A percentile compares a stretch with the other conserved stretches of the same genome.
These are phyloP conservation scores for Tulasnella sp. DNA, from an alignment of 768 basidiomycete species.

Conservation along the genomic window DNA sequence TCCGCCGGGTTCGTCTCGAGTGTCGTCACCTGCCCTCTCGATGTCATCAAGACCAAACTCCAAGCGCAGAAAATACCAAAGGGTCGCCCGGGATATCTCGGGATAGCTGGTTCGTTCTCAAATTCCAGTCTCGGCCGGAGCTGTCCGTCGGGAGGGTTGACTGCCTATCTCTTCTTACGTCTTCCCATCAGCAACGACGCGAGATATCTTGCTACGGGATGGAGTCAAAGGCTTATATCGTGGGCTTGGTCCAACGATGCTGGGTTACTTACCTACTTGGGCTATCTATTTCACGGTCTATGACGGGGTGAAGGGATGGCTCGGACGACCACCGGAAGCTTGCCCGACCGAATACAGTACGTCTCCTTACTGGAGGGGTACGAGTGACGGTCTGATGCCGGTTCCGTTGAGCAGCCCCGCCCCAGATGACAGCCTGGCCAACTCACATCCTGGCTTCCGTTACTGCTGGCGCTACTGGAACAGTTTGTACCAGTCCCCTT, in stretches of 20 bases:
- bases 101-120: slow-evolving; percentile 55
- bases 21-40: slow-evolving; percentile 90
- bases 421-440: slow-evolving; percentile 43
- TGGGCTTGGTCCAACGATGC: slow-evolving; percentile 91
- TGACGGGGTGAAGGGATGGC: slow-evolving; percentile 80
- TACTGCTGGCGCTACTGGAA: slow-evolving; percentile 87
- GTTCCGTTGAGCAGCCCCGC: too few relatives aligned
- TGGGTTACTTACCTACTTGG: slow-evolving; percentile 98
- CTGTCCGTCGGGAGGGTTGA: slow-evolving; percentile 21
- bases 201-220: slow-evolving; percentile 44
- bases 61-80: slow-evolving; percentile 77
- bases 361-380: too few relatives aligned
- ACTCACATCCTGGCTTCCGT: slow-evolving; percentile 91
- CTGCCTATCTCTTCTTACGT: background rate
- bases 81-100: slow-evolving; percentile 62
- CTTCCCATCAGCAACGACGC: slow-evolving; percentile 37
- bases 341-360: too few relatives aligned
- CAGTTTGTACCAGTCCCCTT: slow-evolving; percentile 85
- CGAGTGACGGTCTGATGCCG: too few relatives aligned
- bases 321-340: slow-evolving; percentile 54
- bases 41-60: slow-evolving; percentile 93
- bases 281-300: slow-evolving; percentile 98
- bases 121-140: too few relatives aligned
- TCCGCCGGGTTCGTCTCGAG: slow-evolving; percentile 88
- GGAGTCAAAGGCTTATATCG: slow-evolving; percentile 88